phyloP scores from a whole-genome alignment of 1,139 yeast genomes.

The Hemisphaericaspora lyxosophila region DNA sequence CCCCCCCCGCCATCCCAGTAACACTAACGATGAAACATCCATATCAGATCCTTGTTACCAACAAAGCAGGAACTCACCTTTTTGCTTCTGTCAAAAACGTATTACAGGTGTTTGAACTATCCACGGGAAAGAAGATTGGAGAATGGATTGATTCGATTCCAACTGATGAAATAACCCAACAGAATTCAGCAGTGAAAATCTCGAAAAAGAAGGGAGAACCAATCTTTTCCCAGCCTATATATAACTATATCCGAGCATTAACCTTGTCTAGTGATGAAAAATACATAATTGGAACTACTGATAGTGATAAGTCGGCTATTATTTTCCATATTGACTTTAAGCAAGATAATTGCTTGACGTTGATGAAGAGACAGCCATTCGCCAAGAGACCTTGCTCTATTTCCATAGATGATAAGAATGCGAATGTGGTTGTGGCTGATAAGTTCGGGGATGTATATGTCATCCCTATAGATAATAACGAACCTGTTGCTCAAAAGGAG shows the following conservation, averaged over 20 bases:
- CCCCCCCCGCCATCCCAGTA: background rate
- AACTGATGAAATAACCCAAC: conserved; percentile 15
- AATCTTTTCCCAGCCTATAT: conserved; percentile 49
- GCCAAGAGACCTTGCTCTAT: conserved; percentile 90
- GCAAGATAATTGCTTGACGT: conserved; percentile 38
- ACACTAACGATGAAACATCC: conserved; percentile 60
- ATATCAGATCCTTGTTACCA: conserved; percentile 53
- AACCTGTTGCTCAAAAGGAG: conserved; percentile 38
- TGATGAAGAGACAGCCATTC: conserved; percentile 69
- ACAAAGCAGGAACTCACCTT: conserved; percentile 43
- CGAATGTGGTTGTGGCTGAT: conserved; percentile 74
- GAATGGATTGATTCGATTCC: conserved; percentile 53
- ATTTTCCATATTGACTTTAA: conserved; percentile 48
- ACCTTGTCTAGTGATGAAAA: conserved; percentile 49
- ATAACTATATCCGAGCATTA: conserved; percentile 65
- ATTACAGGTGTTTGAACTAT: conserved; percentile 48
- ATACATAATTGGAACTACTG: conserved; percentile 68
- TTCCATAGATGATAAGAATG: conserved; percentile 54
- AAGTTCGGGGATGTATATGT: conserved; percentile 94
- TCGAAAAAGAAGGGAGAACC: conserved; percentile 12
- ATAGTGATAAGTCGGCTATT: conserved; percentile 79
- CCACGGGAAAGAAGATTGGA: conserved; percentile 39
- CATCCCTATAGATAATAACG: conserved; percentile 38
- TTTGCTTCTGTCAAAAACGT: conserved; percentile 59
- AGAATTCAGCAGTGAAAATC: conserved; percentile 47